Conservation (phyloP, 2,329 filamentous ascomycete species). For the Stemphylium vesicarium region DNA sequence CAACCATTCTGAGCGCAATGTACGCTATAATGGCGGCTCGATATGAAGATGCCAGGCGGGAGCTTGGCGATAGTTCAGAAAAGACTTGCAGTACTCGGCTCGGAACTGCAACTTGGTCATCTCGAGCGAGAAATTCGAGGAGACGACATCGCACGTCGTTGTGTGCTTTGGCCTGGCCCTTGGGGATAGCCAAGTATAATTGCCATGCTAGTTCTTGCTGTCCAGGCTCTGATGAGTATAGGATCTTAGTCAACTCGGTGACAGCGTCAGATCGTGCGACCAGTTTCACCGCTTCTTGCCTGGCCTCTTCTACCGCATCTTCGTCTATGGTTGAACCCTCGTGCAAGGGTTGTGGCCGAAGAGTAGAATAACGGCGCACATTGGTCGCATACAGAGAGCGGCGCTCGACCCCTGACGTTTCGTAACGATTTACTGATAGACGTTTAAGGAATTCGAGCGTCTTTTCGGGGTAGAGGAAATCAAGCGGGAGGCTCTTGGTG, state of each 20-base stretch:
- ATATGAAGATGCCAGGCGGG: constrained; percentile 54
- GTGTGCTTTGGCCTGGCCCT: constrained; percentile 4
- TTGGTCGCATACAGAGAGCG: constrained; percentile 25
- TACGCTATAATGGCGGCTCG: constrained; percentile 53
- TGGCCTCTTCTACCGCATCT: constrained; percentile 17
- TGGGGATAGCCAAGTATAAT: constrained; percentile 42
- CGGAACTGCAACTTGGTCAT: constrained; percentile 43
- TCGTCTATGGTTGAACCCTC: constrained; percentile 15
- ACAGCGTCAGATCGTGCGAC: constrained; percentile 23
- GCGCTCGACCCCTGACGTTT: constrained; percentile 36
- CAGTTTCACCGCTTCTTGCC: constrained; percentile 26
- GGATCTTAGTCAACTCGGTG: constrained; percentile 26
- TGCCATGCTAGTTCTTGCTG: constrained; percentile 46
- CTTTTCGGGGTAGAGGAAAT: constrained; percentile 57
- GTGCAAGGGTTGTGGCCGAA: constrained; percentile 14
- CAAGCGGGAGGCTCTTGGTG: constrained; percentile 43
- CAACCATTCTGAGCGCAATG: constrained; percentile 49
- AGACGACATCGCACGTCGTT: constrained; percentile 25
- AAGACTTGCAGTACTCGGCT: constrained; percentile 57
- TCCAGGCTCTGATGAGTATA: constrained; percentile 18
- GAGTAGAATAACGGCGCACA: constrained; percentile 38
- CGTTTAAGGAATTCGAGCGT: constrained; percentile 49
- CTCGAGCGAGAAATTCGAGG: constrained; percentile 37
- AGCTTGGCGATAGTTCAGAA: constrained; percentile 44
- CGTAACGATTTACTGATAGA: constrained; percentile 30